Base-by-base conservation (phyloP, 202 grass and related monocot genomes). In the Bolboschoenoplectus hybrid region DNA sequence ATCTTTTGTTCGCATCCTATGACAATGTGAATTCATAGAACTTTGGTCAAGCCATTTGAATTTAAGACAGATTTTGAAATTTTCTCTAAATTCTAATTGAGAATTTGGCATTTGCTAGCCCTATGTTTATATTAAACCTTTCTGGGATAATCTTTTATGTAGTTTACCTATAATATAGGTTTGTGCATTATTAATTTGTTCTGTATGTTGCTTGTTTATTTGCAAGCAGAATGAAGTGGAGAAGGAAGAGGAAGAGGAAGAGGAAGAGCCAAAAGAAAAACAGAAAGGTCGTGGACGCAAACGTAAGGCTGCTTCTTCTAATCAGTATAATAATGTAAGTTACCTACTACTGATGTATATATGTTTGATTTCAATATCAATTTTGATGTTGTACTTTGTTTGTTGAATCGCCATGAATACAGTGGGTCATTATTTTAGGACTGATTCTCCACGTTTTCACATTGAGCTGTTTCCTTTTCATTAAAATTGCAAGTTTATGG, bases 301-400 rank as follows among this genome's bases (percentile, higher is more conserved):
- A 86, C 92, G 93, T 67, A 99, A 96, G 62, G 47, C 67, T 2
- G 68, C 84, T 39, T 41, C 93, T 45, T 66, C 74, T 1, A 83
- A 87, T 35, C 86, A 92, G 51, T 96, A 99, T 83, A 90, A 99
- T 85, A 82, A 91, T 72, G 97, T 99, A 87, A 90, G 97, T 92
- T 63, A 75, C 63, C 76, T 77, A 69, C 75, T 41, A 50, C 34
- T 73, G 2, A 75, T 17, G 35, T 69, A 8, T 69, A 7, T 63
- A 3, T 75, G 3, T 58, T 41, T 39, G 49, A 67, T 86, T 3
- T 51, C 26, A 7, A 46, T 88, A 78, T 61, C 20, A 73, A 60
- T 78, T 67, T 44, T 46, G 77, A 81, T 36, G 12, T 0, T 3
- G 20, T 17, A 60, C 38, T 72, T 82, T 8, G 16, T 26, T 80